phyloP scores from a whole-genome alignment of 73 alveolate genomes.

The Uronychia binucleata region DNA sequence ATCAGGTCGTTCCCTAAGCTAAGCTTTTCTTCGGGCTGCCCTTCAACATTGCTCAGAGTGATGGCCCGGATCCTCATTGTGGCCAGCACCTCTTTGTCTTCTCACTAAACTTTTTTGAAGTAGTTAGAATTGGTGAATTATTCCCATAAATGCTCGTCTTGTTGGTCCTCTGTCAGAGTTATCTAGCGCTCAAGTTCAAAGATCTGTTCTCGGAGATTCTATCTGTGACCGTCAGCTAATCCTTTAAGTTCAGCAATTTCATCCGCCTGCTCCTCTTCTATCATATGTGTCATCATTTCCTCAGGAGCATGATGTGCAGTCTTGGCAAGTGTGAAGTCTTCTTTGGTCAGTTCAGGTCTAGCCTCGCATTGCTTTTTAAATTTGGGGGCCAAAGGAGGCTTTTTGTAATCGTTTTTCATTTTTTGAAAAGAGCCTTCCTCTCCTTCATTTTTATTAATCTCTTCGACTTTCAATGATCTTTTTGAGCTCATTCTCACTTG shows the following conservation, averaged over 20 bases:
- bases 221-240: neutral
- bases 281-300: neutral
- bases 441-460: too few relatives aligned
- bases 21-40: neutral
- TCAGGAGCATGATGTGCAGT: neutral
- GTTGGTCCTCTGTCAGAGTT: neutral
- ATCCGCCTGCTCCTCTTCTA: neutral
- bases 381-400: neutral
- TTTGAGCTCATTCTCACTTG: too few relatives aligned
- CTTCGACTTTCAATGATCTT: too few relatives aligned
- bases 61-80: neutral
- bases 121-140: neutral
- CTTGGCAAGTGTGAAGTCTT: neutral
- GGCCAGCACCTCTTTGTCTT: neutral
- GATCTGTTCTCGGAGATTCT: neutral
- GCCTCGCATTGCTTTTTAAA: too few relatives aligned
- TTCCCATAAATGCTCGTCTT: neutral
- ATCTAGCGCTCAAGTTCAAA: neutral
- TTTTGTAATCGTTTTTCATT: too few relatives aligned
- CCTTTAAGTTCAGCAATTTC: neutral
- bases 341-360: neutral
- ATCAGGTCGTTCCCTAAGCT: neutral
- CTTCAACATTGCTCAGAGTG: neutral
- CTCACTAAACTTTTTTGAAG: neutral
- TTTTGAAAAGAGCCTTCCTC: too few relatives aligned